Evolutionary conservation across 2,329 filamentous ascomycete genomes (phyloP).

Genomic region (Lachnellula hyalina): DNA sequence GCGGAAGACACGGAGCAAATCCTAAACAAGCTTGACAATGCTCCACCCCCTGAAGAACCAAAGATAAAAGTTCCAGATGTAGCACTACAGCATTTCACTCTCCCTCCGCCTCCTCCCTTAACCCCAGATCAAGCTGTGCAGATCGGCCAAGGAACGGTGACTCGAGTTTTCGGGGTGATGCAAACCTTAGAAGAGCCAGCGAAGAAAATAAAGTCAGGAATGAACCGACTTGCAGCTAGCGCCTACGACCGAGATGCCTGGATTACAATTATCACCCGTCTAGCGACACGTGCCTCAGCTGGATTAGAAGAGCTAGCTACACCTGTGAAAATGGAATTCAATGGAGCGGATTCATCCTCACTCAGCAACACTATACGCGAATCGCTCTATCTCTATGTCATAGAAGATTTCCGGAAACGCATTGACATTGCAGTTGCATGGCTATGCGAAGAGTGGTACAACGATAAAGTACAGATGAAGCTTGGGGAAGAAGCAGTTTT

Average conservation of each 20-base stretch:
- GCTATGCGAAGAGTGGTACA: constrained; percentile 98
- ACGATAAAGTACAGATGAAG: constrained; percentile 59
- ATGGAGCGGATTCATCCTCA: constrained; percentile 34
- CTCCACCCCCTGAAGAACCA: constrained; percentile 53
- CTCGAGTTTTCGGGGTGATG: constrained; percentile 74
- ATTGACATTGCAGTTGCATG: constrained; percentile 89
- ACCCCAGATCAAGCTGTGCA: constrained; percentile 66
- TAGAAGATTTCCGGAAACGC: constrained; percentile 85
- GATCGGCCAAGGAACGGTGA: constrained; percentile 68
- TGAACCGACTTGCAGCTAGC: constrained; percentile 78
- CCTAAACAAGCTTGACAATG: constrained; percentile 68
- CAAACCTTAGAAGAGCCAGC: constrained; percentile 63
- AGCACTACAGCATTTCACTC: constrained; percentile 65
- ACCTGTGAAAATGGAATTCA: constrained; percentile 52
- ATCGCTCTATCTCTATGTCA: constrained; percentile 74
- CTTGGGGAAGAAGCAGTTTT: constrained; percentile 43
- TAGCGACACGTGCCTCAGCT: constrained; percentile 73
- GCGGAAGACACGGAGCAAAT: constrained; percentile 75
- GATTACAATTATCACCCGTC: constrained; percentile 78
- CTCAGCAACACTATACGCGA: constrained; percentile 72
- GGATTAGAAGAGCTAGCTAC: constrained; percentile 55
- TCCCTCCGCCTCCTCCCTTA: constrained; percentile 71
- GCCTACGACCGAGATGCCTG: constrained; percentile 83
- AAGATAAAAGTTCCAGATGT: constrained; percentile 42
- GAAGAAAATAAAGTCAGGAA: constrained; percentile 63